Evolutionary conservation across 192 early-diverging fungal genomes (phyloP), one percentile per base, ranked within the genome.

Genomic region (Mortierella hygrophila): DNA sequence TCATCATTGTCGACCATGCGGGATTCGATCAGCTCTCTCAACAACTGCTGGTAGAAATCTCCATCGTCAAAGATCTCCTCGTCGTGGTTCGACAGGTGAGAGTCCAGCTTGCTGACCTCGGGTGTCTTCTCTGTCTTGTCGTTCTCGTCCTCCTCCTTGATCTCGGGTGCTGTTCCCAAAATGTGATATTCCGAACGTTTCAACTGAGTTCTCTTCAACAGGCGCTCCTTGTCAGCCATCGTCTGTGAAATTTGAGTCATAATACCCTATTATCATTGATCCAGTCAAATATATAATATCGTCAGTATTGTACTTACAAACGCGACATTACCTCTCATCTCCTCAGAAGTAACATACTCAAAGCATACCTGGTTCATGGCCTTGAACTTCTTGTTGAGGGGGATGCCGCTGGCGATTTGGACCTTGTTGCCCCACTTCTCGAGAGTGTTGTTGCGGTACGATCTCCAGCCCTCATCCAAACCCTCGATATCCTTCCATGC

Each of bases 361-460:
- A 49, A 3, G 3, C 65, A 68, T 82, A 89, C 91, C 88, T 97
- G 95, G 90, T 99, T 97, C 82, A 99, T 94, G 0, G 96, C 96
- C 84, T 98, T 99, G 92, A 99, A 98, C 83, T 98, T 98, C 79
- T 98, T 99, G 82, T 93, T 90, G 49, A 94, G 88, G 1, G 94
- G 89, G 15, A 94, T 90, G 40, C 92, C 93, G 8, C 93, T 92
- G 6, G 96, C 91, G 16, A 94, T 90, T 73, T 94, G 94, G 2
- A 97, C 95, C 82, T 97, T 98, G 88, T 92, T 93, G 82, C 93
- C 94, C 98, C 98, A 99, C 80, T 97, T 99, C 54, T 99, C 98
- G 35, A 99, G 90, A 15, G 96, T 97, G 75, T 89, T 84, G 80
- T 97, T 91, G n/a, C 96, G 96, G 89, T 90, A 99, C 8, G 94